Evolutionary conservation across 2,329 filamentous ascomycete species (phyloP).

Genomic region (Apiospora hydei): DNA sequence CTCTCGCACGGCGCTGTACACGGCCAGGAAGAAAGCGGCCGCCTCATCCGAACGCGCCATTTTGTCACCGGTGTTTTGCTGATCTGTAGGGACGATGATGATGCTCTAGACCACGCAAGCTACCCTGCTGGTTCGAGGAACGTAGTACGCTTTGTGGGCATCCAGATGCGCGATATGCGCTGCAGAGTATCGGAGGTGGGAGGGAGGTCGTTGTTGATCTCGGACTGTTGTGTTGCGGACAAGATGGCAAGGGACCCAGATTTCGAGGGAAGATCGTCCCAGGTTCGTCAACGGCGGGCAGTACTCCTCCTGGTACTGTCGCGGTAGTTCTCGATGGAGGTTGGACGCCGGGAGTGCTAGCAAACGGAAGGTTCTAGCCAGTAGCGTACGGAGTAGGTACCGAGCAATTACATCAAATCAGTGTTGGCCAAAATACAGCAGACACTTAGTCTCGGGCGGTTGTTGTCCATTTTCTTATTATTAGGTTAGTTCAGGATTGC

Average conservation of each 20-base stretch:
- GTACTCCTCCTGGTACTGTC: background rate
- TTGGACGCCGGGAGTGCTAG: background rate
- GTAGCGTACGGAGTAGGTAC: background rate
- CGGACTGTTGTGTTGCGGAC: background rate
- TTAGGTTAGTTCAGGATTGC: background rate
- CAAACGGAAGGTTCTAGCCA: background rate
- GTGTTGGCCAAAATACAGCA: background rate
- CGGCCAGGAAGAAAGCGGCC: conserved; percentile 74
- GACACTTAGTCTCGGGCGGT: conserved; percentile 8
- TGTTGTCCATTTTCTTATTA: background rate
- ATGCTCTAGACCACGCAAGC: background rate
- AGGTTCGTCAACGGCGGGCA: background rate
- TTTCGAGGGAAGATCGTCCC: background rate
- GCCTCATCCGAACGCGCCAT: conserved; percentile 81
- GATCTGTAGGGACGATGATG: background rate
- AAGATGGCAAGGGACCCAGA: background rate
- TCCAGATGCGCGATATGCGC: conserved; percentile 1
- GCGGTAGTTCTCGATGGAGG: background rate
- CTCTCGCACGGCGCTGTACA: conserved; percentile 85
- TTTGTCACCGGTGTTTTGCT: background rate
- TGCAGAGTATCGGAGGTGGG: background rate
- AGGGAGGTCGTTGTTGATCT: background rate
- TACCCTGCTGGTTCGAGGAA: background rate
- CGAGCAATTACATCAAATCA: background rate
- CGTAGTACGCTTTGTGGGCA: background rate